Percentiles rank a stretch among this genome's conserved stretches.
Conservation (phyloP, 2,329 filamentous ascomycete genomes). For the Chaetomium olivaceum region DNA sequence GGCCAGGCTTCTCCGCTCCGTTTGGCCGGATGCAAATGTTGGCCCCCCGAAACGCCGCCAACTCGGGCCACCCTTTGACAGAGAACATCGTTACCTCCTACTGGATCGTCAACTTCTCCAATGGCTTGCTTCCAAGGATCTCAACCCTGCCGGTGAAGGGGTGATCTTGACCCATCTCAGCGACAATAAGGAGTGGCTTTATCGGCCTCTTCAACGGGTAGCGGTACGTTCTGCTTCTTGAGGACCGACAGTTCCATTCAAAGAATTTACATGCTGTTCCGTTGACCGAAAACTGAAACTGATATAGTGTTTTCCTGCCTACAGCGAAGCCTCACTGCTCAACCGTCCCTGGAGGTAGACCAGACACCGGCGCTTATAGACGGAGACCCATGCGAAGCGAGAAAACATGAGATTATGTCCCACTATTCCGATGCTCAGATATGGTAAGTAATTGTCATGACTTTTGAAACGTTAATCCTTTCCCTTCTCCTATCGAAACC, state of each 20-base stretch:
- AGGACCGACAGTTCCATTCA: no score
- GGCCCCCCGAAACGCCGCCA: conserved; percentile 4
- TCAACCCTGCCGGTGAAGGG: conserved; percentile 12
- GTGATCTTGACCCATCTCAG: neutral
- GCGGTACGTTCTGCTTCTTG: neutral
- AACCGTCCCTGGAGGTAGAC: neutral
- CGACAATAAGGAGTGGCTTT: neutral
- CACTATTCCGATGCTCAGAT: neutral
- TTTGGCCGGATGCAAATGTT: conserved; percentile 5
- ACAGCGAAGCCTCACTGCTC: conserved; percentile 3
- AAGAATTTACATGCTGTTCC: no score
- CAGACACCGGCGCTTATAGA: no score
- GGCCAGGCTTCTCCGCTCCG: conserved; percentile 7
- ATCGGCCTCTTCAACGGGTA: neutral
- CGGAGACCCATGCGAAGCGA: neutral
- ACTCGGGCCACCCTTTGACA: conserved; percentile 10
- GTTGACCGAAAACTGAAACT: no score
- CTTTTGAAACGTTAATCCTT: no score
- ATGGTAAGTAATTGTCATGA: conserved; percentile 1
- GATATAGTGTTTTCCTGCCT: neutral
- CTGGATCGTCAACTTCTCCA: conserved; percentile 10
- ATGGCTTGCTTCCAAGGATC: conserved; percentile 14
- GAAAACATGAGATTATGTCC: neutral
- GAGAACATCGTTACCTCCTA: no score
- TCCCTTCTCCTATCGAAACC: no score